Percentiles rank a stretch among this genome's conserved stretches.
Conservation (phyloP, 805 yeast species). For the Candida pseudofarinosa region DNA sequence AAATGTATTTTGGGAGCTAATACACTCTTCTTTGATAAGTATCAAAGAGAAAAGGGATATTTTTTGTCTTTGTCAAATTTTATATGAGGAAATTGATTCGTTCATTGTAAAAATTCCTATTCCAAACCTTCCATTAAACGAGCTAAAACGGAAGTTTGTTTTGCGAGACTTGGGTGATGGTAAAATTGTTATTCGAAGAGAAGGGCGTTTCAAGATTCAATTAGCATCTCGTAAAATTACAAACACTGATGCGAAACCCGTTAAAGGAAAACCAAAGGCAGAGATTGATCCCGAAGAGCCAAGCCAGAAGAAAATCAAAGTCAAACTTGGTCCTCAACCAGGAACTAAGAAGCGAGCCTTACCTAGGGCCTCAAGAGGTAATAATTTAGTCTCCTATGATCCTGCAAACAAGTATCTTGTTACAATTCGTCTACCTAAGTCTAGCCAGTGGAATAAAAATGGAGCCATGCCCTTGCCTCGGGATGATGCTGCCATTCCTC, state of each 20-base stretch:
- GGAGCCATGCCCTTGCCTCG: background rate
- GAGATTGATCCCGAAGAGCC: background rate
- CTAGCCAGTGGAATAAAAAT: background rate
- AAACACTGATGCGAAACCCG: background rate
- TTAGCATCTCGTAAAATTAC: conserved; percentile 25
- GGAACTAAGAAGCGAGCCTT: background rate
- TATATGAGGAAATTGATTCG: conserved; percentile 59
- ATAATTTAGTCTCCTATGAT: background rate
- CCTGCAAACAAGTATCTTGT: background rate
- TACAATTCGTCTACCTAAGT: background rate
- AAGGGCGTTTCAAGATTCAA: conserved; percentile 54
- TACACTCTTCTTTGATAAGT: conserved; percentile 59
- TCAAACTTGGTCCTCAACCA: conserved; percentile 1
- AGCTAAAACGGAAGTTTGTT: conserved; percentile 51
- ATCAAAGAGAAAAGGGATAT: conserved; percentile 57
- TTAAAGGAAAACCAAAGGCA: background rate
- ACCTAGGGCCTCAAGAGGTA: background rate
- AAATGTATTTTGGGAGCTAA: conserved; percentile 60
- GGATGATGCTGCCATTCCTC: background rate
- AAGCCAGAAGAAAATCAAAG: conserved; percentile 1
- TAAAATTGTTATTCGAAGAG: conserved; percentile 55
- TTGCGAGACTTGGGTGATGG: conserved; percentile 54
- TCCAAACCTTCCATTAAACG: conserved; percentile 53
- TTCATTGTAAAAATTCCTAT: conserved; percentile 58
- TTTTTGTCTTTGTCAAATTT: conserved; percentile 60